Percentiles rank a stretch among this genome's conserved stretches.
Evolutionary conservation across 192 early-diverging fungal species (phyloP).

Genomic region (Podila epicladia): DNA sequence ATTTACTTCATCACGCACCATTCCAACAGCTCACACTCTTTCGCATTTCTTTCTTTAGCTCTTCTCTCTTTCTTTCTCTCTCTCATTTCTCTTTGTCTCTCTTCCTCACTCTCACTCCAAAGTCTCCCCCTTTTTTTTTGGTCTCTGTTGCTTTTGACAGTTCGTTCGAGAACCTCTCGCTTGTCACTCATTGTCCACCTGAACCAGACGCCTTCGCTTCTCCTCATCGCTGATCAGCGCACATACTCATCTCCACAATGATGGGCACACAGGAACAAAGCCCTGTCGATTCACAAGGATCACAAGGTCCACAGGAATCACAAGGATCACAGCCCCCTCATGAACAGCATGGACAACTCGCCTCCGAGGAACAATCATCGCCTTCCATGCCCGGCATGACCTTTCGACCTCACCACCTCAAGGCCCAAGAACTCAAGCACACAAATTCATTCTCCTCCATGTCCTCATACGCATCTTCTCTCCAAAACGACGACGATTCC

Average conservation of each 20-base stretch:
- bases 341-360: neutral
- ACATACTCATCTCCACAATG: too few relatives aligned
- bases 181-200: too few relatives aligned
- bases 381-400: slow-evolving; percentile 19
- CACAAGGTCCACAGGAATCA: neutral
- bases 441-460: slow-evolving; percentile 49
- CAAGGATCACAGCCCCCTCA: neutral
- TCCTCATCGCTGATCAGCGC: too few relatives aligned
- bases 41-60: neutral
- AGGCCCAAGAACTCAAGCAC: slow-evolving; percentile 45
- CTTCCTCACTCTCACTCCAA: neutral
- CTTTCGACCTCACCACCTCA: slow-evolving; percentile 49
- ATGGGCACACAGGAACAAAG: too few relatives aligned
- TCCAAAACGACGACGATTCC: slow-evolving; percentile 9
- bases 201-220: too few relatives aligned
- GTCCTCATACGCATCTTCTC: slow-evolving; percentile 54
- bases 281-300: too few relatives aligned
- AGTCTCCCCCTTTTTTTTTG: too few relatives aligned
- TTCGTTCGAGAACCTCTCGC: too few relatives aligned
- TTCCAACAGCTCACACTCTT: neutral
- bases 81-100: neutral
- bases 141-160: too few relatives aligned
- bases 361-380: slow-evolving; percentile 7
- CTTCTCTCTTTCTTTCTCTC: neutral
- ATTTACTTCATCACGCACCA: too few relatives aligned